Evolutionary conservation across 352 stramenopile species (phyloP), one percentile per base, ranked within the genome.

Genomic region (Globisporangium polare): DNA sequence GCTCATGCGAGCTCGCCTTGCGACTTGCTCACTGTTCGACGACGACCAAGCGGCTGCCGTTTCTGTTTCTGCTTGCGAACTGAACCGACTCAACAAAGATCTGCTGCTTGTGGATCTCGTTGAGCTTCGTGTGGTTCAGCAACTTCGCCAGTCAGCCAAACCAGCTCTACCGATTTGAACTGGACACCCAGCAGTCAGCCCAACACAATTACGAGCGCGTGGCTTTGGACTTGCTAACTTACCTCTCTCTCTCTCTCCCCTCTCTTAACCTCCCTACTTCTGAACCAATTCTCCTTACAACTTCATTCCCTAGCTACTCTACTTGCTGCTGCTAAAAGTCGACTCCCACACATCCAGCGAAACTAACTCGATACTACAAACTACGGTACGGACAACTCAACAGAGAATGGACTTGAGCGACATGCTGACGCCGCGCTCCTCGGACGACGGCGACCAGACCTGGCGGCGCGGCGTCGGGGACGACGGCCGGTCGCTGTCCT

Each of bases 321-420:
- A 46, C 41, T 20, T 13, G 3, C 29, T 46, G 17, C 33, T 39
- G 12, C 33, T 20, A 17, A 2, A 22, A 22, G 12, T 52, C 26
- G 9, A 52, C 22, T 52, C 26, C 39, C 15, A 39, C 27, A 41
- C 33, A 18, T 29, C 18, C 17, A 37, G 5, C 53, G 17, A 46
- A 49, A 20, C 29, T 33, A 20, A 45, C 31, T 49, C 27, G 24
- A 13, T 15, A 41, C 8, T 42, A 42, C 50, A 42, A 20, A 46
- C 37, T 43, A 18, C 17, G 10, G 18, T 8, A 46, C 41, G 22
- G 2, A 20, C 12, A 35, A 20, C 39, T 86, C 60, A 91, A 65
- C 82, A 92, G 58, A 89, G 65, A 70, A 89, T 88, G 31, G 78
- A 88, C 70, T 86, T 71, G 37, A 92, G 68, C 47, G 82, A 92